Conservation (phyloP, 805 yeast species). For the Lipomyces japonicus region DNA sequence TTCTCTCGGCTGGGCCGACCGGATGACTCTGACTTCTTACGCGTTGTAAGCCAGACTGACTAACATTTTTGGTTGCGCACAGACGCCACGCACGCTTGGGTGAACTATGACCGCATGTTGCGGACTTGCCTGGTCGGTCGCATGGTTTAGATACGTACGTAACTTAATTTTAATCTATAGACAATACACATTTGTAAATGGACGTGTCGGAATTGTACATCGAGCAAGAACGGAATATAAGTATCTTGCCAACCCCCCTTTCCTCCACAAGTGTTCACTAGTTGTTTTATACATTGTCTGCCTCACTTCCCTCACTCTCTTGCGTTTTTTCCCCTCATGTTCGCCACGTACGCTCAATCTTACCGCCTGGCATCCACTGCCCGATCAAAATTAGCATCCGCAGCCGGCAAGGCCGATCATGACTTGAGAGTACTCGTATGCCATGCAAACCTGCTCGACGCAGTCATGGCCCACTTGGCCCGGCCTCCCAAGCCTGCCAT, state of each 20-base stretch:
- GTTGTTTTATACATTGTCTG: neutral
- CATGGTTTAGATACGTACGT: slow-evolving; percentile 25
- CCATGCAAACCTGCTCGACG: slow-evolving; percentile 69
- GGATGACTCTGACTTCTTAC: neutral
- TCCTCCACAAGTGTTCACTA: too few relatives aligned
- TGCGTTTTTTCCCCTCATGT: too few relatives aligned
- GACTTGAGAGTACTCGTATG: slow-evolving; percentile 56
- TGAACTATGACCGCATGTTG: slow-evolving; percentile 76
- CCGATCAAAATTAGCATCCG: slow-evolving; percentile 57
- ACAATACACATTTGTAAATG: too few relatives aligned
- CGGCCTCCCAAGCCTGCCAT: slow-evolving; percentile 22
- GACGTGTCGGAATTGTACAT: too few relatives aligned
- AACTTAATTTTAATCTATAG: neutral
- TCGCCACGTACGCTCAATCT: slow-evolving; percentile 49
- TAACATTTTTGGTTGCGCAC: neutral
- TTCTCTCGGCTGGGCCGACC: too few relatives aligned
- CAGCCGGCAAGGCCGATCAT: slow-evolving; percentile 57
- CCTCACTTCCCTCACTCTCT: neutral
- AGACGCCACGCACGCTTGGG: slow-evolving; percentile 56
- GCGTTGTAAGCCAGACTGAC: neutral
- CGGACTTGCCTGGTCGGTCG: slow-evolving; percentile 74
- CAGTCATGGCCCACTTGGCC: slow-evolving; percentile 49
- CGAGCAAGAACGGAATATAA: too few relatives aligned
- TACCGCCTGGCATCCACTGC: slow-evolving; percentile 63
- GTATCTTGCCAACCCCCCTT: too few relatives aligned